Evolutionary conservation across 2,329 filamentous ascomycete species (phyloP), one percentile per base, ranked within the genome.

Genomic region (Metarhizium sp.): DNA sequence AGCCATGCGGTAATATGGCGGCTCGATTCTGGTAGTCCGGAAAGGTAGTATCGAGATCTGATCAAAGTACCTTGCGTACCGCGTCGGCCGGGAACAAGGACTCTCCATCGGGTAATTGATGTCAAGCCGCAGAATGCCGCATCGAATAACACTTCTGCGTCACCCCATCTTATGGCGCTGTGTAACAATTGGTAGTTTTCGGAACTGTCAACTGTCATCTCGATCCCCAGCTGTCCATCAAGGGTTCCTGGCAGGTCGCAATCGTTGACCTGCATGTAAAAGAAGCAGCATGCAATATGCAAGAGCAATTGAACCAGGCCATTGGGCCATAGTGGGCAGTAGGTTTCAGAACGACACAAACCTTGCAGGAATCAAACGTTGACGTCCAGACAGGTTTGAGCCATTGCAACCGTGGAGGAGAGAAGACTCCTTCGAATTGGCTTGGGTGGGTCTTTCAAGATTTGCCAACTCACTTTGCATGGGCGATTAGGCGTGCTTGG

Each of bases 401-500:
- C 25, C 45, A 7, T 48, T 30, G 45, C 20, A 30, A 30, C 45
- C 13, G 32, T 34, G 32, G 43, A 38, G 20, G 34, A 43, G 32
- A 29, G 47, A 50, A 14, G 42, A 45, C 13, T 45, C 16, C 7
- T 50, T 20, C 32, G 10, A 3, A 6, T 11, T 11, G 34, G 20
- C 25, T 4, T 30, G 45, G 7, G 57, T 58, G 56, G 52, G 57
- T 36, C 55, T 46, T 43, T 47, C 49, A 43, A 42, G 45, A 52
- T 45, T 42, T 57, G 58, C 58, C 58, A 59, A 54, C 57, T 57
- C 57, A 59, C 51, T 51, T 52, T 60, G 58, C 57, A 58, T 59
- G 50, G 25, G 40, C 20, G 14, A 54, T 38, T 53, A n/a, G 43
- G 20, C 18, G 20, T 42, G 38, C 38, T 7, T 40, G 38, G 10